phyloP scores from a whole-genome alignment of 1,284 basidiomycete species.

The Sporisorium graminicola region DNA sequence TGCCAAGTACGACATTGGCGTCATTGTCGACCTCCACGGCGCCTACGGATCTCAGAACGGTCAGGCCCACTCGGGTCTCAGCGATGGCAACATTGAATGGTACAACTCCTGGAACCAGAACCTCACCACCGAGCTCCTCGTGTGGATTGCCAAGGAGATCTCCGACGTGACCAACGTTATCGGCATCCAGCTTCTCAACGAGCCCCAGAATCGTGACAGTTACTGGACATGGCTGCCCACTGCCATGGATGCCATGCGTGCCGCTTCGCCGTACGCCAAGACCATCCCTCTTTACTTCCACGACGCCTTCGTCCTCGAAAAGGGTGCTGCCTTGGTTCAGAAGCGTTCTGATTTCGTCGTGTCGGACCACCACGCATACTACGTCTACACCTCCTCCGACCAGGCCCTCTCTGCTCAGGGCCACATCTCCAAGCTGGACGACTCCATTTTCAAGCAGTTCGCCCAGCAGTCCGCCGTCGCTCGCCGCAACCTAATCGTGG shows the following conservation, averaged over 20 bases:
- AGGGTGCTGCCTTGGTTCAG: conserved; percentile 75
- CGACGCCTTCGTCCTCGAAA: conserved; percentile 78
- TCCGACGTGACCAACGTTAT: conserved; percentile 79
- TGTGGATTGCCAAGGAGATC: conserved; percentile 75
- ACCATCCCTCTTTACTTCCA: conserved; percentile 80
- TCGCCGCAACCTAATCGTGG: conserved; percentile 77
- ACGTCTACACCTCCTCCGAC: conserved; percentile 73
- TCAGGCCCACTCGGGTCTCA: conserved; percentile 80
- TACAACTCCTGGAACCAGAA: conserved; percentile 72
- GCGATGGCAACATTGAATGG: conserved; percentile 76
- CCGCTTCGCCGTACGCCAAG: conserved; percentile 72
- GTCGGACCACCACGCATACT: conserved; percentile 79
- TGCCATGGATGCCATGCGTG: conserved; percentile 75
- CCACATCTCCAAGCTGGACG: conserved; percentile 62
- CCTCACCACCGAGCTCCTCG: conserved; percentile 76
- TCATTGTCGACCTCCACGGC: conserved; percentile 82
- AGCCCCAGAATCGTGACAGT: conserved; percentile 72
- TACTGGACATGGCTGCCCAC: conserved; percentile 65
- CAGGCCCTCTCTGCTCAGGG: conserved; percentile 52
- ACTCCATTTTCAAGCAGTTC: conserved; percentile 47
- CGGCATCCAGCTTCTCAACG: conserved; percentile 81
- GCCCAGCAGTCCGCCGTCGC: conserved; percentile 34
- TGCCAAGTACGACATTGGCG: conserved; percentile 76
- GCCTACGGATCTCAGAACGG: conserved; percentile 77
- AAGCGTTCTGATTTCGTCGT: conserved; percentile 79